Percentiles rank a stretch among this genome's conserved stretches.
phyloP scores from a whole-genome alignment of 2,329 filamentous ascomycete species.

The Aspergillus fischeri region DNA sequence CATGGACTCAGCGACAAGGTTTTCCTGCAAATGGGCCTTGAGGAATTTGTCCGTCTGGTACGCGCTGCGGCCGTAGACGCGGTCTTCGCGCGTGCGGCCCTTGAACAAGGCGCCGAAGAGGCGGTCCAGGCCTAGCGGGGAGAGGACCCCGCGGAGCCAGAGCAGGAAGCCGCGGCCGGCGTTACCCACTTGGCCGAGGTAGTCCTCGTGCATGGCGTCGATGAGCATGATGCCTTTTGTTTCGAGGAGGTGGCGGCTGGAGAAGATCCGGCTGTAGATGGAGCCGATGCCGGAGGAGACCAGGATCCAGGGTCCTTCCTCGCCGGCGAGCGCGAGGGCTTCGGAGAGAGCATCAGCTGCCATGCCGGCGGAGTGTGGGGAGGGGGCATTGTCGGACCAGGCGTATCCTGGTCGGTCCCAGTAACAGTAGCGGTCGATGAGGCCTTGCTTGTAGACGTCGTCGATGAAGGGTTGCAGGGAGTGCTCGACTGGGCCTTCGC shows the following conservation, averaged over 20 bases:
- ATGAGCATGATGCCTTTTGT: slow-evolving; percentile 78
- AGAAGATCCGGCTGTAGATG: slow-evolving; percentile 87
- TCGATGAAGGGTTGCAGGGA: slow-evolving; percentile 77
- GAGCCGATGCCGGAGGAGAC: slow-evolving; percentile 82
- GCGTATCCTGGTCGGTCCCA: slow-evolving; percentile 87
- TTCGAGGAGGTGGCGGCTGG: slow-evolving; percentile 70
- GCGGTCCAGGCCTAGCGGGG: slow-evolving; percentile 79
- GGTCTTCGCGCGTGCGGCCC: slow-evolving; percentile 74
- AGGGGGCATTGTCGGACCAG: slow-evolving; percentile 88
- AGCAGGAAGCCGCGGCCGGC: slow-evolving; percentile 73
- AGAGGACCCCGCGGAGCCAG: slow-evolving; percentile 81
- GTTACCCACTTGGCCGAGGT: slow-evolving; percentile 62
- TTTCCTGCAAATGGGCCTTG: slow-evolving; percentile 90
- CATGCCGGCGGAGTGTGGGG: slow-evolving; percentile 89
- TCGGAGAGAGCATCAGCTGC: slow-evolving; percentile 85
- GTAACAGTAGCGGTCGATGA: slow-evolving; percentile 87
- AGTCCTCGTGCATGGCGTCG: slow-evolving; percentile 84
- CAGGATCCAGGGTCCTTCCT: slow-evolving; percentile 84
- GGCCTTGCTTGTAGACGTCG: slow-evolving; percentile 69
- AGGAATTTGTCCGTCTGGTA: slow-evolving; percentile 79
- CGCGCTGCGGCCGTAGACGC: slow-evolving; percentile 74
- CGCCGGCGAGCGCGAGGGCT: slow-evolving; percentile 72
- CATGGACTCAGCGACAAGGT: slow-evolving; percentile 77
- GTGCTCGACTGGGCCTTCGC: slow-evolving; percentile 73
- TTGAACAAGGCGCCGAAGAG: slow-evolving; percentile 76